Base-by-base conservation (phyloP, 768 basidiomycete species). In the Krasilnikovozyma curviuscula region DNA sequence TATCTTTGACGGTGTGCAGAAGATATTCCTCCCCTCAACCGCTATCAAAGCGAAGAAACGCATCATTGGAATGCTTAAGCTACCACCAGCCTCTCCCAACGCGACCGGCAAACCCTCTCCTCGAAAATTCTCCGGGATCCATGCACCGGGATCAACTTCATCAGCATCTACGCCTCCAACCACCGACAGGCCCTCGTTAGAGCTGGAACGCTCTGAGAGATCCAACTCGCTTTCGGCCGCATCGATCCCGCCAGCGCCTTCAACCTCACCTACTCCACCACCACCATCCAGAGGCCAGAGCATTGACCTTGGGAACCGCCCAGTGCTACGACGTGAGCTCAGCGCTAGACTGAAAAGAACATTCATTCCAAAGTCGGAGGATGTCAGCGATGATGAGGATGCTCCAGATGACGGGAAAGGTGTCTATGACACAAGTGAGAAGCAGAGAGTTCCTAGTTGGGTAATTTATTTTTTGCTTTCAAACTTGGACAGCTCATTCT, bases 21-120 rank as follows among this genome's bases (percentile, higher is more conserved):
- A 52, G 46, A 46, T 52, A 5, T 52, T 52, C 34, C 45, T 52
- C 13, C 50, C 50, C 7, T 41, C 39, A 27, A 46, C 50, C 2
- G 50, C 44, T 2, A 40, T 52, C 33, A 52, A 52, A 23, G 50
- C 35, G 25, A 52, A 52, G 41, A 30, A 34, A 16, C 46, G 48
- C 28, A 31, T 52, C 21, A 31, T 52, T 28, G 41, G 41, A 5
- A n/a, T 52, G 13, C 46, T 52, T 41, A 52, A 52, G 46, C 23
- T 40, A 31, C 39, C 50, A 13, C 5, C 44, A 40, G 41, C 50
- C 1, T 40, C 44, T 16, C 46, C 50, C 3, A 32, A 30, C 13
- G 21, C 49, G 23, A 19, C 40, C 5, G 12, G 27, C 14, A 24
- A 19, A 7, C 27, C 46, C 5, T 48, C 46, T 31, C 46, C n/a